These are phyloP conservation scores for Diphasiastrum complanatum DNA, from an alignment of 83 land plant genomes.

Conservation along the genomic window DNA sequence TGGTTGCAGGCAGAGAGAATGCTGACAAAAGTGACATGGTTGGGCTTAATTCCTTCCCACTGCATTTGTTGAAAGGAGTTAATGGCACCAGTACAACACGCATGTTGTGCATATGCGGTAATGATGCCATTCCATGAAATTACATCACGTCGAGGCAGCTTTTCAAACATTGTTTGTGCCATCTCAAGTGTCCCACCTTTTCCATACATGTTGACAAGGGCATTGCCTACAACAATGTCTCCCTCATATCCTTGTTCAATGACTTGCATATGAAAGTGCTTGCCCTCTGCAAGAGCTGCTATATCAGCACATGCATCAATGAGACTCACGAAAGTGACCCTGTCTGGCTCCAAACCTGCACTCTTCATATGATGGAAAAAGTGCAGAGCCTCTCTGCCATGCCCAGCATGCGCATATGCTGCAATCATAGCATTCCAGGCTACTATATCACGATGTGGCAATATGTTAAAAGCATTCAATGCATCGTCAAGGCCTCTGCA, in stretches of 20 bases:
- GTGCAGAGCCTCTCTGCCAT: not conserved
- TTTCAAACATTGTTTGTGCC: slow-evolving; percentile 16
- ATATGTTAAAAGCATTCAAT: not conserved
- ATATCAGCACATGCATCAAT: not conserved
- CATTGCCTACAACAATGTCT: slow-evolving; percentile 1
- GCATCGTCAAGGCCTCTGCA: not conserved
- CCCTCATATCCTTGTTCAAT: not conserved
- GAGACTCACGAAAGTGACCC: not conserved
- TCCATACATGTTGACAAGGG: slow-evolving; percentile 8
- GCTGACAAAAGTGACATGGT: not conserved
- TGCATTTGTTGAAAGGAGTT: not conserved
- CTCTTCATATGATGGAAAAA: not conserved
- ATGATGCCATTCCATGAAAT: slow-evolving; percentile 12
- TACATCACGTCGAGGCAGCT: not conserved
- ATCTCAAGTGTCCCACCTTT: slow-evolving; percentile 23
- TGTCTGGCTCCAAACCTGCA: not conserved
- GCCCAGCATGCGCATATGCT: slow-evolving; percentile 26
- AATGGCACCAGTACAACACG: not conserved
- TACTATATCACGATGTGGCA: not conserved
- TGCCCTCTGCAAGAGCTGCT: not conserved
- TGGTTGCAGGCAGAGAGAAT: not conserved
- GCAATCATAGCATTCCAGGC: not conserved
- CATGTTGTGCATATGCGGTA: slow-evolving; percentile 16
- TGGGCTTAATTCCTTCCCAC: not conserved
- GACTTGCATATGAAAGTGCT: not conserved